Percentiles rank a stretch among this genome's conserved stretches.
Evolutionary conservation across 2,329 filamentous ascomycete genomes (phyloP).

Genomic region (Aspergillus novoparasiticus): DNA sequence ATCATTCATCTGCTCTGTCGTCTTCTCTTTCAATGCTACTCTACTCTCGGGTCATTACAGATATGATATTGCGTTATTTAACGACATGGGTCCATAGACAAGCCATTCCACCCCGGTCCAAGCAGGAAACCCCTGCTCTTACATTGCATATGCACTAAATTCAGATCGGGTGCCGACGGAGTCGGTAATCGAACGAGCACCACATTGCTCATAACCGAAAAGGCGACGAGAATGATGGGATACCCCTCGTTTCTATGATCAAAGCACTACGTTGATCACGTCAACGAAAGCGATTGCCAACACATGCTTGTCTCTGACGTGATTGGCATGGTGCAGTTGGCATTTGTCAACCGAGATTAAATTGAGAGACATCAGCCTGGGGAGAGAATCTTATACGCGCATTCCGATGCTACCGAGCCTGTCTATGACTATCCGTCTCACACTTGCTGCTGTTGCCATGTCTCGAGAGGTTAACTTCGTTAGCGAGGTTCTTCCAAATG

Average conservation of each 20-base stretch:
- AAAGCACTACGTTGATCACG: not conserved
- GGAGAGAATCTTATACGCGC: not conserved
- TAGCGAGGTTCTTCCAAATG: not conserved
- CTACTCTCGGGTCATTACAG: not conserved
- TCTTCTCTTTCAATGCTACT: not conserved
- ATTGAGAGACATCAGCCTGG: not conserved
- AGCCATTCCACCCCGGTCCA: not conserved
- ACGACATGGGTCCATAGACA: not conserved
- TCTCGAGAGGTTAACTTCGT: not conserved
- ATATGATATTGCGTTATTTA: not conserved
- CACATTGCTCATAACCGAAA: not conserved
- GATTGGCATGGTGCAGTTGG: not conserved
- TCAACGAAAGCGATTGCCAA: not conserved
- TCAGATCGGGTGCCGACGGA: not conserved
- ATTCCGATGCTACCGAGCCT: not conserved
- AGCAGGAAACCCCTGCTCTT: not conserved
- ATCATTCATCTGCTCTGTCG: not conserved
- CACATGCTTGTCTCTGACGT: not conserved
- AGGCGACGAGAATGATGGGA: not conserved
- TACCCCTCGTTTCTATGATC: not conserved
- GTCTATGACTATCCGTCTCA: not conserved
- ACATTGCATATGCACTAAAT: not conserved
- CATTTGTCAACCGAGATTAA: not conserved
- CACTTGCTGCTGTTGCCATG: not conserved
- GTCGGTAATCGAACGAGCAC: not conserved